Percentiles rank a stretch among this genome's conserved stretches.
Evolutionary conservation across 306 rosid species (phyloP).

Genomic region (Senna siamea): DNA sequence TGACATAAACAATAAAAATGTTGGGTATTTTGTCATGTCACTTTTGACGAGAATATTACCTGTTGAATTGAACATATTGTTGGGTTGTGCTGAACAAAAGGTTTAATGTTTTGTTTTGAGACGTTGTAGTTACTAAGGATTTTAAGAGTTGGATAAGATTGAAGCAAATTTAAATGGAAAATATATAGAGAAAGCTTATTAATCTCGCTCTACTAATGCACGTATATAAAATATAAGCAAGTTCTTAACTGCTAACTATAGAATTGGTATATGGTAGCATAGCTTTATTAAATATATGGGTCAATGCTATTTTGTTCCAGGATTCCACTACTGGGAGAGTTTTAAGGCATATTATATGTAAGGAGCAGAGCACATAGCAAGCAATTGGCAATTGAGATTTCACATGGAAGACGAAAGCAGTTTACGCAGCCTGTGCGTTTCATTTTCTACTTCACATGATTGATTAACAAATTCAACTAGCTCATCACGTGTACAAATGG

Average conservation of each 20-base stretch:
- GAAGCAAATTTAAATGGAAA: too few relatives aligned
- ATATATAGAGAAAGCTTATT: not conserved
- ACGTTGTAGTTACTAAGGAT: too few relatives aligned
- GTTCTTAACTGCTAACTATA: not conserved
- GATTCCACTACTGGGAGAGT: not conserved
- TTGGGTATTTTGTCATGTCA: too few relatives aligned
- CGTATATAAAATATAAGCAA: not conserved
- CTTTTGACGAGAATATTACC: not conserved
- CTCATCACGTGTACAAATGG: not conserved
- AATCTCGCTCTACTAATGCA: not conserved
- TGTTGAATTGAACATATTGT: too few relatives aligned
- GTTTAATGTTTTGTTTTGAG: too few relatives aligned
- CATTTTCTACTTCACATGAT: not conserved
- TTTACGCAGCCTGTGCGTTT: not conserved
- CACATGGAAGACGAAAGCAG: conserved; percentile 7
- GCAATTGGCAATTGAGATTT: not conserved
- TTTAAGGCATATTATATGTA: not conserved
- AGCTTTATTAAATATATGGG: not conserved
- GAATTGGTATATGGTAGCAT: too few relatives aligned
- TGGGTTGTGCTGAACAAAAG: too few relatives aligned
- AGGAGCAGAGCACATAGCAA: not conserved
- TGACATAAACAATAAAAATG: too few relatives aligned
- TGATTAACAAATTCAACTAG: too few relatives aligned
- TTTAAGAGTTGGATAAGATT: not conserved
- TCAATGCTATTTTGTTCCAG: not conserved